These are phyloP conservation scores for Quercus ilex DNA, from an alignment of 306 rosid species.

Conservation along the genomic window DNA sequence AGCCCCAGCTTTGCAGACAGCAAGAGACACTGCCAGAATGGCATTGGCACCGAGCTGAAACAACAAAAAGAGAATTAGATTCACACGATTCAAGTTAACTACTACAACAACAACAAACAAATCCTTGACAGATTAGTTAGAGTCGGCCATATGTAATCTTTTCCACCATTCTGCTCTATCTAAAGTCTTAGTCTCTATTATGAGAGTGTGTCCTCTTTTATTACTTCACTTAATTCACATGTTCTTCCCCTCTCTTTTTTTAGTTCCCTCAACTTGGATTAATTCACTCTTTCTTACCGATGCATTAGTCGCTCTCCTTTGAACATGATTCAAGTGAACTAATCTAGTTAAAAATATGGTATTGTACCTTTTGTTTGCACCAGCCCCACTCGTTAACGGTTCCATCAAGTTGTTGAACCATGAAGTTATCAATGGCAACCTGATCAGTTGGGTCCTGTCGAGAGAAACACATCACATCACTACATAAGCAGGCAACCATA, in stretches of 20 bases:
- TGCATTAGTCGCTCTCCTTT: accelerated
- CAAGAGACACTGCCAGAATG: constrained; percentile 93
- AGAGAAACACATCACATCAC: not conserved
- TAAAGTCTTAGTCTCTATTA: no score
- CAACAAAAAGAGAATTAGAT: constrained; percentile 1
- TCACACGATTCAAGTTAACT: not conserved
- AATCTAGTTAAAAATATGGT: not conserved
- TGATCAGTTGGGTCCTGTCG: constrained; percentile 84
- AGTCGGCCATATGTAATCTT: no score
- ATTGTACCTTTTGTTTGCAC: constrained; percentile 92
- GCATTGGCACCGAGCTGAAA: constrained; percentile 97
- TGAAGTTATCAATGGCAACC: constrained; percentile 69
- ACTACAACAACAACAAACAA: no score
- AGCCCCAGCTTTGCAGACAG: constrained; percentile 95
- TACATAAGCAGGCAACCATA: not conserved
- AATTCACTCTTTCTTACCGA: no score
- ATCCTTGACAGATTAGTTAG: no score
- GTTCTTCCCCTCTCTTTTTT: no score
- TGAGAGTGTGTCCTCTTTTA: no score
- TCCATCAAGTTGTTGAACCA: constrained; percentile 97
- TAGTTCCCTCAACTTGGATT: no score
- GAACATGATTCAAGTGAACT: not conserved
- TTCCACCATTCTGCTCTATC: no score
- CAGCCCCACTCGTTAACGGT: constrained; percentile 99
- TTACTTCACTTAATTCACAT: no score